These are phyloP conservation scores for Calcarisporium arbuscula DNA, from an alignment of 2,329 filamentous ascomycete species.

Conservation along the genomic window DNA sequence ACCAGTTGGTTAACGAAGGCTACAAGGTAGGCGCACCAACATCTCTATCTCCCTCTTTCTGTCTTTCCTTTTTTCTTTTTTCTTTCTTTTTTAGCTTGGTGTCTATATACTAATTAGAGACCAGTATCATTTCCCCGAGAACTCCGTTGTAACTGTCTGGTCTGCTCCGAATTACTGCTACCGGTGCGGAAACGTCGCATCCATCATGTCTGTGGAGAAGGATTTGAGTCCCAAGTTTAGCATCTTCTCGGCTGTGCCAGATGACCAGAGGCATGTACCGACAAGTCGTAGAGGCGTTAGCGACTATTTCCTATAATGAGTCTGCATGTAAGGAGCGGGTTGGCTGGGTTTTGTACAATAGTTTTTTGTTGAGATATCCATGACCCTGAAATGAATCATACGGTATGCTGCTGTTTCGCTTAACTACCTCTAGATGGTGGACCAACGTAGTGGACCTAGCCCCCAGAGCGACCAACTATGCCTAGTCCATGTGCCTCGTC, in stretches of 20 bases:
- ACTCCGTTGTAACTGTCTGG: slow-evolving; percentile 97
- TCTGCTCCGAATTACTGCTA: slow-evolving; percentile 96
- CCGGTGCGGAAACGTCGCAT: slow-evolving; percentile 91
- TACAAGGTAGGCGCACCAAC: slow-evolving; percentile 75
- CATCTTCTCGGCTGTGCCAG: slow-evolving; percentile 85
- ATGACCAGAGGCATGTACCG: slow-evolving; percentile 74
- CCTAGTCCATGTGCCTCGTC: too few relatives aligned
- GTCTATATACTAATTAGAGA: too few relatives aligned
- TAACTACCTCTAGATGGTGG: too few relatives aligned
- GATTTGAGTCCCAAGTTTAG: slow-evolving; percentile 87
- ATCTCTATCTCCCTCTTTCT: too few relatives aligned
- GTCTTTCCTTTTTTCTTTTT: not conserved
- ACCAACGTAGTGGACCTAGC: too few relatives aligned
- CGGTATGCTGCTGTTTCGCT: not conserved
- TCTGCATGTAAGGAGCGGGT: slow-evolving; percentile 16
- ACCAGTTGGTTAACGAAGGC: slow-evolving; percentile 96
- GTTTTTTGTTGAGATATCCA: slow-evolving; percentile 36
- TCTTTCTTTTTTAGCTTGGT: too few relatives aligned
- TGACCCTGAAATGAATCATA: slow-evolving; percentile 25
- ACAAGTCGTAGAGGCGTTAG: slow-evolving; percentile 60
- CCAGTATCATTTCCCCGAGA: slow-evolving; percentile 87
- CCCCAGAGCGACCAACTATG: too few relatives aligned
- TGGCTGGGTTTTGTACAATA: slow-evolving; percentile 30
- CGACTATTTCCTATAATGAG: slow-evolving; percentile 60
- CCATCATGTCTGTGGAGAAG: slow-evolving; percentile 86